These are phyloP conservation scores for Sanguinoderma infundibulare DNA, from an alignment of 1,284 basidiomycete genomes.

Conservation along the genomic window DNA sequence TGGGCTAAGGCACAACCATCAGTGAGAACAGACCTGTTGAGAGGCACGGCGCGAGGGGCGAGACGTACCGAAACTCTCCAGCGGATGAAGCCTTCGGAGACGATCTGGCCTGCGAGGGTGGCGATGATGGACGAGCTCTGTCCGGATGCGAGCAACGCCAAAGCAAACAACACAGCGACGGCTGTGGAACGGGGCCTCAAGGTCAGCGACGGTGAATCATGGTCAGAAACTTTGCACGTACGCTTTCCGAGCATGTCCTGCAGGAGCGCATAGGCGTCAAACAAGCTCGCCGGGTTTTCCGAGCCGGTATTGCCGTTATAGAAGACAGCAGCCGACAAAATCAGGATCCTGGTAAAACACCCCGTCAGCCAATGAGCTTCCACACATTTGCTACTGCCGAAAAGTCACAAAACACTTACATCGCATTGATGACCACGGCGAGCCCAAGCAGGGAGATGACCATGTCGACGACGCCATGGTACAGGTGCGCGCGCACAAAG, in stretches of 20 bases:
- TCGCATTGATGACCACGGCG: constrained; percentile 86
- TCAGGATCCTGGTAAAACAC: constrained; percentile 59
- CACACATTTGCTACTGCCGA: neutral
- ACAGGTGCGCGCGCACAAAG: constrained; percentile 79
- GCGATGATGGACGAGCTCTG: constrained; percentile 94
- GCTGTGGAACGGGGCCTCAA: constrained; percentile 43
- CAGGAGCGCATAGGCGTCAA: constrained; percentile 83
- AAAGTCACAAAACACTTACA: too few species aligned
- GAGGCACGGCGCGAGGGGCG: constrained; percentile 12
- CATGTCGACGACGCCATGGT: constrained; percentile 76
- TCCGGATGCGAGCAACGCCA: constrained; percentile 85
- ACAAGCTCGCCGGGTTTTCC: constrained; percentile 69
- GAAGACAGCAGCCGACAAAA: constrained; percentile 76
- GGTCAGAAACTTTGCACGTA: constrained; percentile 42
- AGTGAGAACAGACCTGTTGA: constrained; percentile 3
- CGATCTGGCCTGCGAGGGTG: constrained; percentile 91
- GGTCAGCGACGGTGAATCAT: neutral
- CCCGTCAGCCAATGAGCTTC: constrained; percentile 11
- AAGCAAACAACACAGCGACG: constrained; percentile 84
- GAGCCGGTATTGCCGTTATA: constrained; percentile 55
- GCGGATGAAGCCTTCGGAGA: constrained; percentile 92
- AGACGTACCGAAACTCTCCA: constrained; percentile 83
- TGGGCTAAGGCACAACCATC: constrained; percentile 53
- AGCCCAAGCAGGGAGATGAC: constrained; percentile 74
- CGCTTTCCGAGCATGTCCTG: constrained; percentile 67